A percentile compares a stretch with the other conserved stretches of the same genome.
Conservation (phyloP, 371 early-diverging fungal genomes). For the Mortierella sp. region DNA sequence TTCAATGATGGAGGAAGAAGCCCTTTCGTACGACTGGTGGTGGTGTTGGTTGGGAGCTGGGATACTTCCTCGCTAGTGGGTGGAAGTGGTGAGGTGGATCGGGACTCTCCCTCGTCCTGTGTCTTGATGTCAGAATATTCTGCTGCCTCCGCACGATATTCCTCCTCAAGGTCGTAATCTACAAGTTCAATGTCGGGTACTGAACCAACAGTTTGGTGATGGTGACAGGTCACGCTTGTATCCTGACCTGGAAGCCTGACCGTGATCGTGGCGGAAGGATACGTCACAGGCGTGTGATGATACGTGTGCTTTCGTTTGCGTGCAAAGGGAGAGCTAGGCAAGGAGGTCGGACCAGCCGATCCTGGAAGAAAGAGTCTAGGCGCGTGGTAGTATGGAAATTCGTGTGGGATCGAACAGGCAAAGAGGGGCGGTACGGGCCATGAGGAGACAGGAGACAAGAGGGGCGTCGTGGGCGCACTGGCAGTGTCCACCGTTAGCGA, state of each 20-base stretch:
- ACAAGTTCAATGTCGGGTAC: slow-evolving; percentile 21
- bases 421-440: slow-evolving; percentile 49
- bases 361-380: slow-evolving; percentile 49
- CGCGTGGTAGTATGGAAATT: slow-evolving; percentile 47
- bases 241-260: slow-evolving; percentile 40
- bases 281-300: slow-evolving; percentile 17
- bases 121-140: too few species aligned
- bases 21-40: slow-evolving; percentile 24
- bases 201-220: slow-evolving; percentile 27
- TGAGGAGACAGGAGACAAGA: slow-evolving; percentile 26
- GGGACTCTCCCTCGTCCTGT: slow-evolving; percentile 4
- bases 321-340: slow-evolving; percentile 49
- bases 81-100: neutral
- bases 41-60: neutral
- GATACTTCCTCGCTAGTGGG: neutral
- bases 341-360: slow-evolving; percentile 35
- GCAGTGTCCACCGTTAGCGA: slow-evolving; percentile 17
- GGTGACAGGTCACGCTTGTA: slow-evolving; percentile 7
- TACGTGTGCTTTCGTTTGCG: slow-evolving; percentile 51
- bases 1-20: slow-evolving; percentile 40
- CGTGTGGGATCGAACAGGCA: slow-evolving; percentile 53
- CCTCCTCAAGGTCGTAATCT: slow-evolving; percentile 24
- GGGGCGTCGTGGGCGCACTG: slow-evolving; percentile 27
- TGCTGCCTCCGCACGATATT: neutral
- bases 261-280: slow-evolving; percentile 27